Percentiles rank a stretch among this genome's conserved stretches.
phyloP scores from a whole-genome alignment of 1,284 basidiomycete genomes.

The Ustilago hordei region DNA sequence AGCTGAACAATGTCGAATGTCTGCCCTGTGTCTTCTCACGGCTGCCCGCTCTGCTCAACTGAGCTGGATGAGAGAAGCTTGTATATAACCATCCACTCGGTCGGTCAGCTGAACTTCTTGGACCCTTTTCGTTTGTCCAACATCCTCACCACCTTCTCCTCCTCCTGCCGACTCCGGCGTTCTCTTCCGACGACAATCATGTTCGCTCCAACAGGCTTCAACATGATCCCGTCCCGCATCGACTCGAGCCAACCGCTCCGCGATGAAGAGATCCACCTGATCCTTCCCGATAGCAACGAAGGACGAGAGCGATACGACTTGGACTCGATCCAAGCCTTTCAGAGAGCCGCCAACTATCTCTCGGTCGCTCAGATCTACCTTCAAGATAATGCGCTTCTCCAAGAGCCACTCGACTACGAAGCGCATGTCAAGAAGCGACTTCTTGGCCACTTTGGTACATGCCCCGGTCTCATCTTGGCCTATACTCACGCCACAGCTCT shows the following conservation, averaged over 20 bases:
- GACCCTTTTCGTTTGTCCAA: neutral
- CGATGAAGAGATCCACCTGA: conserved; percentile 15
- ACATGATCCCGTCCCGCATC: conserved; percentile 19
- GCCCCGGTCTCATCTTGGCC: conserved; percentile 80
- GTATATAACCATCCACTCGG: neutral
- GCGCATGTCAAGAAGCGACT: conserved; percentile 81
- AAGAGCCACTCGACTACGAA: conserved; percentile 66
- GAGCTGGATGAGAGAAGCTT: neutral
- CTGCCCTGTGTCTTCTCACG: no score
- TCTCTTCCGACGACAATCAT: neutral
- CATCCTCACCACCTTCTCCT: neutral
- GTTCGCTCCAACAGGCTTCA: conserved; percentile 14
- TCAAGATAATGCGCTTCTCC: conserved; percentile 78
- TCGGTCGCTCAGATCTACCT: conserved; percentile 79
- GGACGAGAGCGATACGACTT: conserved; percentile 25
- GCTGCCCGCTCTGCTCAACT: neutral
- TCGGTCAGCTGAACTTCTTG: neutral
- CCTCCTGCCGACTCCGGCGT: neutral
- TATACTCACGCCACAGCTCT: conserved; percentile 85
- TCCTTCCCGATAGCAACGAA: conserved; percentile 9
- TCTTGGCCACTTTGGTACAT: conserved; percentile 73
- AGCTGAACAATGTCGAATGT: neutral
- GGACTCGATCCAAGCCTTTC: conserved; percentile 35
- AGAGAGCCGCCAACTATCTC: conserved; percentile 61
- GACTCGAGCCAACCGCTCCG: conserved; percentile 6